Evolutionary conservation across 768 basidiomycete species (phyloP).

Genomic region (Hygrocybe coccinea): DNA sequence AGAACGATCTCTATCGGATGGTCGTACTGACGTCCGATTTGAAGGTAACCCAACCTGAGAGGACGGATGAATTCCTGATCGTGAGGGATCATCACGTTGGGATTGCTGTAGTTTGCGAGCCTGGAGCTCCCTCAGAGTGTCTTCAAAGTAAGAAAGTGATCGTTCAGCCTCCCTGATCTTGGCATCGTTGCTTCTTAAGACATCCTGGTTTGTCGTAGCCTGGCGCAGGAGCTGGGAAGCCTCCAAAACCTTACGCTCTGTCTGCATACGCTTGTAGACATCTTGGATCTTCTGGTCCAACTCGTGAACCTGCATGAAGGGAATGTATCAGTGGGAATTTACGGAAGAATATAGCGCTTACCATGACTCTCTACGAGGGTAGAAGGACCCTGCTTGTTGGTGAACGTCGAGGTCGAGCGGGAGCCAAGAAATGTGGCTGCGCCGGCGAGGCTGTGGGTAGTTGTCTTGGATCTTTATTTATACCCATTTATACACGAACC

Average conservation of each 20-base stretch:
- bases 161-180: slow-evolving; percentile 85
- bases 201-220: slow-evolving; percentile 84
- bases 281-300: slow-evolving; percentile 93
- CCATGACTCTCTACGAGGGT: slow-evolving; percentile 12
- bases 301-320: slow-evolving; percentile 44
- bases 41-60: slow-evolving; percentile 36
- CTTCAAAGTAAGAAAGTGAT: slow-evolving; percentile 82
- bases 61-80: slow-evolving; percentile 44
- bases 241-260: slow-evolving; percentile 89
- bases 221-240: slow-evolving; percentile 71
- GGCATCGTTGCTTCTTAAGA: slow-evolving; percentile 71
- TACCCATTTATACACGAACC: neutral
- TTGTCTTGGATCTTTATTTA: neutral
- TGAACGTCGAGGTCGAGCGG: slow-evolving; percentile 1
- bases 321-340: slow-evolving; percentile 2
- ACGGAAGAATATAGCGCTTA: slow-evolving; percentile 8
- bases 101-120: slow-evolving; percentile 64
- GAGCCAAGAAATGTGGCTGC: neutral
- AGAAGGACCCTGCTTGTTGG: neutral
- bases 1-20: slow-evolving; percentile 20
- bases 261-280: slow-evolving; percentile 84
- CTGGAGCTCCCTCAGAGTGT: slow-evolving; percentile 77
- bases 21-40: slow-evolving; percentile 6
- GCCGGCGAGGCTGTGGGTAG: neutral
- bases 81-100: slow-evolving; percentile 50